A percentile compares a stretch with the other conserved stretches of the same genome.
Evolutionary conservation across 306 rosid species (phyloP).

Genomic region (Lathyrus oleraceus): DNA sequence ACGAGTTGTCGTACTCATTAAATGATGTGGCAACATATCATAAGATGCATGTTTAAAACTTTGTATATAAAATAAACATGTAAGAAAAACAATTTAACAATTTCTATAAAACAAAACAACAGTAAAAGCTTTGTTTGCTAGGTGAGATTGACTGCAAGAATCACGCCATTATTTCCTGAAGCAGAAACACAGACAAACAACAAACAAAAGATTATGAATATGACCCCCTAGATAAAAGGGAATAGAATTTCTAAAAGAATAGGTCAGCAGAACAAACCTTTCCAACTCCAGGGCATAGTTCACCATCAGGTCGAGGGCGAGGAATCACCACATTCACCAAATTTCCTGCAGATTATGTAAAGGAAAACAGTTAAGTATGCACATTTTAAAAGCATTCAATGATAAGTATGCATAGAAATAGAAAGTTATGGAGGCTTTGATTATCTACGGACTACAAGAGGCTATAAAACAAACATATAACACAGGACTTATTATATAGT

Average conservation of each 20-base stretch:
- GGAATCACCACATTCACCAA: constrained; percentile 82
- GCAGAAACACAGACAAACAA: constrained; percentile 20
- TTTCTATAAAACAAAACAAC: not conserved
- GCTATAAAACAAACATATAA: constrained; percentile 78
- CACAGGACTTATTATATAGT: constrained; percentile 38
- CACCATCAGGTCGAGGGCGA: constrained; percentile 71
- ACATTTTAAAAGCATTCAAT: constrained; percentile 19
- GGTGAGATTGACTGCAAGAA: constrained; percentile 6
- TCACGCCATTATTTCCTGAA: constrained; percentile 16
- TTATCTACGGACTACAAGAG: constrained; percentile 71
- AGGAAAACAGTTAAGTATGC: constrained; percentile 21
- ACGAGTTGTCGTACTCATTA: not conserved
- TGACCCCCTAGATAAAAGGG: not conserved
- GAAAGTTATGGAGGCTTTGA: constrained; percentile 76
- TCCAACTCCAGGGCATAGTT: constrained; percentile 73
- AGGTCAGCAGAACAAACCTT: constrained; percentile 52
- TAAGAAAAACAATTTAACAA: not conserved
- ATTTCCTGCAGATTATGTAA: constrained; percentile 61
- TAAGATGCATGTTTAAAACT: not conserved
- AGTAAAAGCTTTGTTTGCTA: constrained; percentile 12
- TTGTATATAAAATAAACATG: not conserved
- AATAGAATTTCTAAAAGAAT: not conserved
- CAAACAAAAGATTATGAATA: not conserved
- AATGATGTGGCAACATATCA: too few species aligned
- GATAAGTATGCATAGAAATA: constrained; percentile 36